Evolutionary conservation across 306 rosid genomes (phyloP), one percentile per base, ranked within the genome.

Genomic region (Senna siamea): DNA sequence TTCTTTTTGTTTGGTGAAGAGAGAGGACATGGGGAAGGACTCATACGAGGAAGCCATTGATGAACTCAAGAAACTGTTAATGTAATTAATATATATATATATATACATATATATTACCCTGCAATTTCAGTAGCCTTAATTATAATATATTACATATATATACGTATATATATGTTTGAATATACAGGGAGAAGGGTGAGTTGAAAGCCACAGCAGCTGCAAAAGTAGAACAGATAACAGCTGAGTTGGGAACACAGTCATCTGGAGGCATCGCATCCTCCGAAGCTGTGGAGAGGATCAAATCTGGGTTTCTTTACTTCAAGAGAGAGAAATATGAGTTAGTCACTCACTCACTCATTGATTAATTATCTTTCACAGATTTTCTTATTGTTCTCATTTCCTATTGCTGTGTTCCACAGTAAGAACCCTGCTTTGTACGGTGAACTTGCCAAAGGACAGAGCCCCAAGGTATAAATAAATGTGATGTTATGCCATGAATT

Each of bases 321-420:
- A 95, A 95, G 88, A 88, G 75, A 63, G 96, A 95, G 92, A 95
- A 95, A 95, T 95, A 83, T 60, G 99, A 92, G 99, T 95, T 34
- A 70, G 89, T 83, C 32, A 51, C 46, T 18, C 9, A 2, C 0
- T 26, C 58, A 7, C 30, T 47, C 53, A 47, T 0, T 58, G 2
- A 15, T 12, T 57, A 1, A 13, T 14, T 32, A 34, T 32, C 8
- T 23, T 62, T 28, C 26, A 9, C 12, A 10, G 10, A 5, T 73
- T 69, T 11, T 28, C 5, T 57, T 40, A n/a, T n/a, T n/a, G n/a
- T n/a, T 35, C 22, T 34, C 19, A 34, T 34, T 40, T 47, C 4
- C 15, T 14, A 3, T 43, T 41, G 4, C 3, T 41, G 13, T 18
- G 2, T 41, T 46, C 54, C 38, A 55, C 92, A 95, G 99, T 77